phyloP scores from a whole-genome alignment of 148 eudicot species.

The Silene latifolia region DNA sequence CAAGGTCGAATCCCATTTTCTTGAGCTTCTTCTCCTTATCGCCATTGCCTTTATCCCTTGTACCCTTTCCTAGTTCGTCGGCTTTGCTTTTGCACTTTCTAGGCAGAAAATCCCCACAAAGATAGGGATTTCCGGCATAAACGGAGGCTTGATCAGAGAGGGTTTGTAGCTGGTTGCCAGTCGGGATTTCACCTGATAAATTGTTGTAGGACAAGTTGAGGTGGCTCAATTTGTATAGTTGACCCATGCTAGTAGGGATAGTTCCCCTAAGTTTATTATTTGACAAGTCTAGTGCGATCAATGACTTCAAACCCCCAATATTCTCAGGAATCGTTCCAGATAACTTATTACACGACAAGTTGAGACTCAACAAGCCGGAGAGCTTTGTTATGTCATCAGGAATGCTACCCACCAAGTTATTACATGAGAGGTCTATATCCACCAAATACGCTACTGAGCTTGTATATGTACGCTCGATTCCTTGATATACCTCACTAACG shows the following conservation, averaged over 20 bases:
- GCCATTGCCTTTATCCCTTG: too few relatives aligned
- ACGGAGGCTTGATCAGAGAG: slow-evolving; percentile 18
- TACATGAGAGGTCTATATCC: too few relatives aligned
- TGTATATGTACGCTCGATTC: slow-evolving; percentile 18
- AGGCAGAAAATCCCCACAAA: slow-evolving; percentile 28
- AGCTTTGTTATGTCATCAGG: slow-evolving; percentile 20
- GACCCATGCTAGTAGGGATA: slow-evolving; percentile 28
- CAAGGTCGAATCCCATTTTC: too few relatives aligned
- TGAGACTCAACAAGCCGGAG: slow-evolving; percentile 1
- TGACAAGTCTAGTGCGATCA: slow-evolving; percentile 32
- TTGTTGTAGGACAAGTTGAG: slow-evolving; percentile 30
- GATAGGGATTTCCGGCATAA: slow-evolving; percentile 18
- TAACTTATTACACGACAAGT: slow-evolving; percentile 23
- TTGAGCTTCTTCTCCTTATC: too few relatives aligned
- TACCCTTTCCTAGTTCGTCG: too few relatives aligned
- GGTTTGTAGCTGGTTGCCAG: slow-evolving; percentile 21
- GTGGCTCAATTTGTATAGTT: background rate
- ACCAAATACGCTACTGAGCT: too few relatives aligned
- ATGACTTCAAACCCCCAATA: slow-evolving; percentile 18
- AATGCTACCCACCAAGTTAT: slow-evolving; percentile 20
- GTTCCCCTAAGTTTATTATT: too few relatives aligned
- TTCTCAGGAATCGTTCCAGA: slow-evolving; percentile 13
- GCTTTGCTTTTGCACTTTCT: too few relatives aligned
- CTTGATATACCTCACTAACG: slow-evolving; percentile 13
- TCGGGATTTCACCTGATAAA: slow-evolving; percentile 23